Base-by-base conservation (phyloP, 306 rosid species). In the Cercis canadensis region DNA sequence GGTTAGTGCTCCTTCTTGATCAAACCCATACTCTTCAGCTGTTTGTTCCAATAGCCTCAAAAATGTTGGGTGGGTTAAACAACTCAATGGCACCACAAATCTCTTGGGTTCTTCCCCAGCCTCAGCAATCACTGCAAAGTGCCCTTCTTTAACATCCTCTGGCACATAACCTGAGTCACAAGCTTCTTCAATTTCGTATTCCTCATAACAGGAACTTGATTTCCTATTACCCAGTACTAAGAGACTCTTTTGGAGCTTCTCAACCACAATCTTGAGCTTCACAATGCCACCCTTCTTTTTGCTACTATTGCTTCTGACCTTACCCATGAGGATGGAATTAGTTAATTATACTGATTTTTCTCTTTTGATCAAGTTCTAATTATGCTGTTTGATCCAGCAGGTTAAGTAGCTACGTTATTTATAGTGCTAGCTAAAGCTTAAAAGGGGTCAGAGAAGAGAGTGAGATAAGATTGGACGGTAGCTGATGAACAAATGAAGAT, bases 11-110 rank as follows among this genome's bases (percentile, higher is more conserved):
- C 96, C 97, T 21, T 87, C 88, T 14, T 81, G 95, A 54, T 81
- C 90, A 74, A 89, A 94, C 0, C 97, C 96, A 31, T 85, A 94
- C 76, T 94, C 97, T 65, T 94, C 88, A 3, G 85, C 95, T 58
- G 97, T 86, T 77, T 78, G 69, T 69, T 87, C 92, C 82, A 94
- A 54, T 4, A 90, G 83, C 68, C 84, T 83, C 75, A 84, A 31
- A 64, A 94, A 94, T 2, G 32, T 45, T 19, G 97, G 89, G 65
- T 84, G 85, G 0, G 76, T 65, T 67, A 94, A 84, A 62, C 84
- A 94, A 15, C 83, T 78, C 41, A 94, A 70, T 18, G 97, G 90
- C 37, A 89, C 80, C 50, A 87, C 89, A 5, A 89, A 87, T 67
- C 96, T 89, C 80, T 78, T 87, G 4, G 83, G 72, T 46, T 76